Base-by-base conservation (phyloP, 2,329 filamentous ascomycete genomes). In the Apiospora kogelbergensis region DNA sequence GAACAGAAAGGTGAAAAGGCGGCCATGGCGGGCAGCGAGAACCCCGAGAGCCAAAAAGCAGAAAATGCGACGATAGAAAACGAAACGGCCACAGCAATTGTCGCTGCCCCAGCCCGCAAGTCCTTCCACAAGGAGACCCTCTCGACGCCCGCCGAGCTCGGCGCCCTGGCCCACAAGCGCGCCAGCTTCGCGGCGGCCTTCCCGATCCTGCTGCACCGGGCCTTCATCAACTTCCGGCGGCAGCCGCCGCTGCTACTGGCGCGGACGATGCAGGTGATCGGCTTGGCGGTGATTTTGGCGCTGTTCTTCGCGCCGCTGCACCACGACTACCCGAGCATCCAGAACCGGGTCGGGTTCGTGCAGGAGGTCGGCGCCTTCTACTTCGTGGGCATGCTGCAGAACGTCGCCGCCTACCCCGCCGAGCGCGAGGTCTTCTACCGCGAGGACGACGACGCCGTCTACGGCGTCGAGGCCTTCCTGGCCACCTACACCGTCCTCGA, bases 361-460 rank as follows among this genome's bases (percentile, higher is more conserved):
- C 90, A 94, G 72, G 88, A 94, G 75, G 85, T 94, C 40, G 87
- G 89, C 1, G 89, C 91, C 0, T 87, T 93, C 44, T 92, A 92
- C 78, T 92, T 92, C 73, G 88, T 93, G 1, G 92, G 92, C 37
- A 93, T 94, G 91, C 84, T 94, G 15, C 91, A 94, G 77, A 94
- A 94, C 74, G 90, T 94, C 4, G 90, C 91, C 3, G 85, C 93
- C 9, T 94, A 94, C 75, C 92, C 92, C 0, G 82, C 82, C 48
- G 92, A 94, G 75, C 85, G 91, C 4, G 91, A 93, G 68, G 91
- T 94, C 0, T 94, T 94, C 77, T 93, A 94, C 75, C 87, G 90
- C 72, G 92, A 95, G 79, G 87, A 92, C 73, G 90, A 91, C 70
- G 92, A 95, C 77, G 86, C 88, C 7, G 89, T 91, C 2, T 95